These are phyloP conservation scores for Colletotrichum navitas DNA, from an alignment of 2,329 filamentous ascomycete genomes.

Conservation along the genomic window DNA sequence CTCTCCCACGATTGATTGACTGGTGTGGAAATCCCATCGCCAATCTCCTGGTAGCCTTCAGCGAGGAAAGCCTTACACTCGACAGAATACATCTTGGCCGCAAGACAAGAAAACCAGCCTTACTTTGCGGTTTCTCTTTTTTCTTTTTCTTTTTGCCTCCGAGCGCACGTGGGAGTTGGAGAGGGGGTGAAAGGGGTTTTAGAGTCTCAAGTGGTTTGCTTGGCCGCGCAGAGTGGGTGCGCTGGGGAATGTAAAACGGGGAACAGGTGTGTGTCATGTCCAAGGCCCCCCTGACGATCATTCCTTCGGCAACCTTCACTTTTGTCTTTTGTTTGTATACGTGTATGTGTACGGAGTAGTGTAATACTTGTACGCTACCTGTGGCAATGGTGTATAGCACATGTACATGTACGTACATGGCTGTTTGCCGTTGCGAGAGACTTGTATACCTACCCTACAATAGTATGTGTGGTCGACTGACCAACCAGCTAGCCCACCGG, in stretches of 20 bases:
- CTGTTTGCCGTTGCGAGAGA: too few relatives aligned
- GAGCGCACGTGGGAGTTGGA: constrained; percentile 17
- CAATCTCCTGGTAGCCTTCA: neutral
- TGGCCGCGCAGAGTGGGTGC: constrained; percentile 21
- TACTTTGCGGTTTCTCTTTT: neutral
- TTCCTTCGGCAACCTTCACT: constrained; percentile 4
- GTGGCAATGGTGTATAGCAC: neutral
- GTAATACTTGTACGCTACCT: neutral
- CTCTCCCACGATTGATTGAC: neutral
- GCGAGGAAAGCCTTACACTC: neutral
- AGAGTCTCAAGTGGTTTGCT: neutral
- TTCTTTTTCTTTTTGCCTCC: neutral
- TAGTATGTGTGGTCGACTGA: constrained; percentile 16
- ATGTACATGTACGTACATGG: neutral
- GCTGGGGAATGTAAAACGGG: constrained; percentile 32
- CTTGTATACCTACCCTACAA: neutral
- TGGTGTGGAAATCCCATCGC: neutral
- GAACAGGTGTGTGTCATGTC: constrained; percentile 28
- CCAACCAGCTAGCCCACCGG: neutral
- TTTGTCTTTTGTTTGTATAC: neutral
- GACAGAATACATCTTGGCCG: neutral
- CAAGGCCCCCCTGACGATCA: constrained; percentile 39
- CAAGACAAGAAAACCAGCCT: constrained; percentile 1
- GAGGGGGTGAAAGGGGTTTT: neutral
- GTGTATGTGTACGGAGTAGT: neutral